Evolutionary conservation across 1,139 yeast genomes (phyloP).

Genomic region (Blastobotrys capitulatus): DNA sequence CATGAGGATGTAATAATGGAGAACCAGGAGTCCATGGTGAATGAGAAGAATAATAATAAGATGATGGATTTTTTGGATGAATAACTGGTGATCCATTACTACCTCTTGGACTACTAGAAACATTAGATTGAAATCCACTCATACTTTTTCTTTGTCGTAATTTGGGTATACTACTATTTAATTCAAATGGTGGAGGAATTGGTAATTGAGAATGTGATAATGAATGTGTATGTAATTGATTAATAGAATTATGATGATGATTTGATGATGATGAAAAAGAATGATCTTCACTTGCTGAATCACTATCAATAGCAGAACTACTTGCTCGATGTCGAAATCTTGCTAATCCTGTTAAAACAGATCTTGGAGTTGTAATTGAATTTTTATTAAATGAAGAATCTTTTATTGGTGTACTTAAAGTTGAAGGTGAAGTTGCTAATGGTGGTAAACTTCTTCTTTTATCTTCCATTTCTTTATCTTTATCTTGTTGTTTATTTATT

Average conservation of each 20-base stretch:
- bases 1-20: constrained; percentile 28
- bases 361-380: constrained; percentile 4
- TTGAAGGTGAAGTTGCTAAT: neutral
- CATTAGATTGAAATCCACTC: constrained; percentile 13
- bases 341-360: constrained; percentile 2
- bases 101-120: constrained; percentile 16
- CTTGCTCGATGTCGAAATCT: neutral
- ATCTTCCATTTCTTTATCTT: neutral
- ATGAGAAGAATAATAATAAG: no score
- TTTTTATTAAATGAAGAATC: neutral
- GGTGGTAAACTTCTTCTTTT: neutral
- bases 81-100: constrained; percentile 24
- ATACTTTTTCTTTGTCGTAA: constrained; percentile 18
- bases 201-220: constrained; percentile 14
- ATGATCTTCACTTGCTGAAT: constrained; percentile 6
- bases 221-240: no score
- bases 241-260: no score
- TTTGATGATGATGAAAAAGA: no score
- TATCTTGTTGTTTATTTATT: neutral
- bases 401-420: neutral
- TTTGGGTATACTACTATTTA: constrained; percentile 15
- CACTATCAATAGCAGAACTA: constrained; percentile 8
- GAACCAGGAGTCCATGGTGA: constrained; percentile 30
- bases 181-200: constrained; percentile 18
- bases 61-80: neutral